A percentile compares a stretch with the other conserved stretches of the same genome.
Conservation (phyloP, 305 asterid genomes). For the Andrographis paniculata region DNA sequence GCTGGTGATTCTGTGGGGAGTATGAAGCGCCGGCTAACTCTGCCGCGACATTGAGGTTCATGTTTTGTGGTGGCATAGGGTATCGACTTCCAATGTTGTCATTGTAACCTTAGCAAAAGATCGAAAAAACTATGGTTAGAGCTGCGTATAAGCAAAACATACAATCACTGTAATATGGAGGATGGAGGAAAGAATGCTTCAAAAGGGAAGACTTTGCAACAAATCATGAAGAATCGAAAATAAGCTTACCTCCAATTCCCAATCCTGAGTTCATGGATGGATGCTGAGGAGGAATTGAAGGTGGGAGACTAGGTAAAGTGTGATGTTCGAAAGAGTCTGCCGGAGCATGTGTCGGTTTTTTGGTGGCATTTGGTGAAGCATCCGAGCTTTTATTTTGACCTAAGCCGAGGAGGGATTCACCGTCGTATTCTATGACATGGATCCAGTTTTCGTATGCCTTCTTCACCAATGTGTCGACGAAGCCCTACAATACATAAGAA, state of each 20-base stretch:
- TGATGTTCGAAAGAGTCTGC: slow-evolving; percentile 45
- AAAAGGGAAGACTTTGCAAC: no score
- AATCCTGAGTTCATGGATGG: slow-evolving; percentile 43
- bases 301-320: slow-evolving; percentile 44
- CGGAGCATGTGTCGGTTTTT: slow-evolving; percentile 38
- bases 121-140: slow-evolving; percentile 9
- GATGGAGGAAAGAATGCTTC: no score
- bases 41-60: slow-evolving; percentile 40
- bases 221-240: no score
- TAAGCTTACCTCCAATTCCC: slow-evolving; percentile 47
- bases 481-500: slow-evolving; percentile 32
- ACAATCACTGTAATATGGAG: no score
- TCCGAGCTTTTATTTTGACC: slow-evolving; percentile 39
- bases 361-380: slow-evolving; percentile 31
- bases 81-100: slow-evolving; percentile 41
- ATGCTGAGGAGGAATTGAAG: slow-evolving; percentile 50
- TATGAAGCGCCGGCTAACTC: slow-evolving; percentile 41
- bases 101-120: slow-evolving; percentile 39
- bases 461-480: slow-evolving; percentile 58
- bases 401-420: slow-evolving; percentile 59
- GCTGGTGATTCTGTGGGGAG: slow-evolving; percentile 42
- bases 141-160: no score
- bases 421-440: slow-evolving; percentile 63
- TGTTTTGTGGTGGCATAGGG: slow-evolving; percentile 38
- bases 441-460: slow-evolving; percentile 74